These are phyloP conservation scores for Barnettozyma botsteinii DNA, from an alignment of 805 yeast genomes.

Conservation along the genomic window DNA sequence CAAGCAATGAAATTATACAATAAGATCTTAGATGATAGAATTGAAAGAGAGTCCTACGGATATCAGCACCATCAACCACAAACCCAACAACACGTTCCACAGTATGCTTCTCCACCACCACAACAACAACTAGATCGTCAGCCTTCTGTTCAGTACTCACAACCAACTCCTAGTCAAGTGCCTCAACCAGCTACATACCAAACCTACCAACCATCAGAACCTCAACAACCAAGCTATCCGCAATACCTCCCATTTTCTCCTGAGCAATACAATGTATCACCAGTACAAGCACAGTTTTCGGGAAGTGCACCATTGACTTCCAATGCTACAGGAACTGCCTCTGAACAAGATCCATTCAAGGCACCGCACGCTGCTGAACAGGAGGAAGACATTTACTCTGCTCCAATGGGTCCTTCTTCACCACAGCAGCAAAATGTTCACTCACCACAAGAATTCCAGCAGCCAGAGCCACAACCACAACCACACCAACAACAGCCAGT, in stretches of 20 bases:
- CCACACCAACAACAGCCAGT: slow-evolving; percentile 8
- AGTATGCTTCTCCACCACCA: slow-evolving; percentile 2
- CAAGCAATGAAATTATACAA: slow-evolving; percentile 76
- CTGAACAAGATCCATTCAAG: slow-evolving; percentile 19
- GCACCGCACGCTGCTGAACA: slow-evolving; percentile 14
- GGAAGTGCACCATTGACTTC: background rate
- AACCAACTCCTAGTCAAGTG: background rate
- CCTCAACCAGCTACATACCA: slow-evolving; percentile 9
- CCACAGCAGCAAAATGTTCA: no score
- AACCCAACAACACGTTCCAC: slow-evolving; percentile 1
- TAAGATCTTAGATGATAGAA: slow-evolving; percentile 55
- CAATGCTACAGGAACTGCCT: slow-evolving; percentile 2
- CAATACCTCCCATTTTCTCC: slow-evolving; percentile 6
- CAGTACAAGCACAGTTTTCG: slow-evolving; percentile 1
- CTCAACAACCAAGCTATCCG: slow-evolving; percentile 9
- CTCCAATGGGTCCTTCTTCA: no score
- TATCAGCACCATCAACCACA: slow-evolving; percentile 4
- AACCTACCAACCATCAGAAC: slow-evolving; percentile 3
- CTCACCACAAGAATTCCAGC: no score
- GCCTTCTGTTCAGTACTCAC: slow-evolving; percentile 4
- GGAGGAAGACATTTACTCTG: background rate
- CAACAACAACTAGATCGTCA: slow-evolving; percentile 6
- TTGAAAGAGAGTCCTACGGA: slow-evolving; percentile 30
- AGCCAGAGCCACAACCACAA: slow-evolving; percentile 2
- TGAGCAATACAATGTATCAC: slow-evolving; percentile 1